Evolutionary conservation across 2,329 filamentous ascomycete species (phyloP), one percentile per base, ranked within the genome.

Genomic region (Daldinia sp.): DNA sequence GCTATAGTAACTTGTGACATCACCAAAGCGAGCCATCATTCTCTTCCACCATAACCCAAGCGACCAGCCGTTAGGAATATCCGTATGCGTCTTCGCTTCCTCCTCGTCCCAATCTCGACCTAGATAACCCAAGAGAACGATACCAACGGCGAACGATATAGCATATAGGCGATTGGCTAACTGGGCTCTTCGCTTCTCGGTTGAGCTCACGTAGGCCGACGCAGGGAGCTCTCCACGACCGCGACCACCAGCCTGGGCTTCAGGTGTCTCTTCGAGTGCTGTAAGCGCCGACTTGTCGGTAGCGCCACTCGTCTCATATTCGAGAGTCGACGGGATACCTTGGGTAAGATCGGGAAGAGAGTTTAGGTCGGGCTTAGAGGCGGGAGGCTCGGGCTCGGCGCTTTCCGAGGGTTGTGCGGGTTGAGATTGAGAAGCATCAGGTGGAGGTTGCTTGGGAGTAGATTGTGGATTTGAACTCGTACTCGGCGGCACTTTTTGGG

Each of bases 301-400:
- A n/a, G 78, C 76, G 63, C 80, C 77, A 0, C 80, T 78, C 58
- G 90, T 85, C 78, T 97, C 94, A 62, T 89, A 89, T 58, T 90
- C 91, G 57, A 97, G 84, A 0, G 94, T 97, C 1, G 94, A 97
- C 0, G 94, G 94, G 66, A 98, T 96, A 67, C 94, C 94, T 73
- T 94, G 90, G n/a, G 93, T 95, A 43, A 98, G 83, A 75, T 98
- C 94, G 54, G 94, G 94, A 10, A 97, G 86, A 54, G 92, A 89
- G 49, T 59, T 66, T 8, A 75, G 67, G 72, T 89, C 85, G 53
- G 87, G 82, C 69, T 84, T 80, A 61, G 79, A 50, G 17, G 32
- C 70, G 52, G 58, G 45, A 11, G 63, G 35, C 10, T 58, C 57
- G 57, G 64, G 9, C 29, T 59, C 58, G 49, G 45, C 21, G 15